These are phyloP conservation scores for Paratinospora sagittata DNA, from an alignment of 164 flowering plant genomes.

Conservation along the genomic window DNA sequence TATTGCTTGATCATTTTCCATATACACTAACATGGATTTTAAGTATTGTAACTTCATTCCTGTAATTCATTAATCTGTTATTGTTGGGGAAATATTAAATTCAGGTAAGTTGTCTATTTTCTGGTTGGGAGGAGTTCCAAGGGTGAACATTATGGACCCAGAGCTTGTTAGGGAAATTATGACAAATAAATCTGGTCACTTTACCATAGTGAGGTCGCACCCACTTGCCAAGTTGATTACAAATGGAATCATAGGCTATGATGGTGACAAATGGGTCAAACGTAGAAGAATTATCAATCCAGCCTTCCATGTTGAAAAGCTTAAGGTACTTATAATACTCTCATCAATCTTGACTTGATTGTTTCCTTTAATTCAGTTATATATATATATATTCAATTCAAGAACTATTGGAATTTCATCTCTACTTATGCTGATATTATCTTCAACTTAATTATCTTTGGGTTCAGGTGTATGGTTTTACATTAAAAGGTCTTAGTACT, in stretches of 20 bases:
- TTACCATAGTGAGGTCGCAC: not conserved
- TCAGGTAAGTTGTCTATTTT: slow-evolving; percentile 12
- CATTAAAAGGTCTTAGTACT: too few relatives aligned
- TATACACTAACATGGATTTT: too few relatives aligned
- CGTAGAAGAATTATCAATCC: slow-evolving; percentile 26
- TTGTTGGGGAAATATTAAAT: not conserved
- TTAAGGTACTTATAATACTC: slow-evolving; percentile 21
- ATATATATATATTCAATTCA: too few relatives aligned
- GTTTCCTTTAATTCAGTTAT: too few relatives aligned
- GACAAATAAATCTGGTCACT: slow-evolving; percentile 10
- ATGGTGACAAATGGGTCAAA: slow-evolving; percentile 27
- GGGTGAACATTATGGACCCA: slow-evolving; percentile 9
- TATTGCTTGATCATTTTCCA: too few relatives aligned
- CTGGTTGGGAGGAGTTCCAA: slow-evolving; percentile 15
- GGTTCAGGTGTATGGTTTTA: too few relatives aligned
- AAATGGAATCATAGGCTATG: slow-evolving; percentile 9
- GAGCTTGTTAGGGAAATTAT: slow-evolving; percentile 9
- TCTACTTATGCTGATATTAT: not conserved
- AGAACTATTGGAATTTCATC: too few relatives aligned
- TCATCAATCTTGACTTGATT: not conserved
- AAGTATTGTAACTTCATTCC: not conserved
- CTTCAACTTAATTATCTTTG: not conserved
- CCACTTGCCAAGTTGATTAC: slow-evolving; percentile 10
- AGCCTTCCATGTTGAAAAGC: slow-evolving; percentile 25
- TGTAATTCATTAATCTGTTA: not conserved